A percentile compares a stretch with the other conserved stretches of the same genome.
These are phyloP conservation scores for Dictyophora rubrovolvata DNA, from an alignment of 768 basidiomycete species.

Conservation along the genomic window DNA sequence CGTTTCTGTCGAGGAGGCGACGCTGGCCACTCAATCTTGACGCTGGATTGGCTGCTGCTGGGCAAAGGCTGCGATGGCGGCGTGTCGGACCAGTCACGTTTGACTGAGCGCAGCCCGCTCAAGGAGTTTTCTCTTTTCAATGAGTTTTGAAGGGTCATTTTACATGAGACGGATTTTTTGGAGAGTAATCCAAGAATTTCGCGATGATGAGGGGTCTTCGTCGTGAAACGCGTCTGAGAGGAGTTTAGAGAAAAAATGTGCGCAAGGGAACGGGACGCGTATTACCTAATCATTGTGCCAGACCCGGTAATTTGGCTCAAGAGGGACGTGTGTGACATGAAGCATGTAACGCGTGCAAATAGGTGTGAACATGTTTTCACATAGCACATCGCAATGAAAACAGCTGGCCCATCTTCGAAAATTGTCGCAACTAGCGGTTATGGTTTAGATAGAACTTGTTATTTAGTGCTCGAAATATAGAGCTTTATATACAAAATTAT, in stretches of 20 bases:
- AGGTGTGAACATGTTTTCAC: too few relatives aligned
- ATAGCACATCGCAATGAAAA: too few relatives aligned
- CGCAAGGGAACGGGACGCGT: neutral
- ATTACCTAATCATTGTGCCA: neutral
- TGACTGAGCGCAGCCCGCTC: constrained; percentile 43
- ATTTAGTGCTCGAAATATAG: too few relatives aligned
- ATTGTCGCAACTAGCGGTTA: too few relatives aligned
- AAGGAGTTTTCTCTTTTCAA: neutral
- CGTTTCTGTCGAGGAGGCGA: constrained; percentile 18
- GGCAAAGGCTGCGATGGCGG: neutral
- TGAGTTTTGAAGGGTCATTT: neutral
- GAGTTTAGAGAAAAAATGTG: neutral
- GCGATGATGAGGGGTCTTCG: too few relatives aligned
- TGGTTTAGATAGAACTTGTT: too few relatives aligned
- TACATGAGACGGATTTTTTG: too few relatives aligned
- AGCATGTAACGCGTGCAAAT: neutral
- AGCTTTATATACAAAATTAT: too few relatives aligned
- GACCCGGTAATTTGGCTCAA: neutral
- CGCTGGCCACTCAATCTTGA: constrained; percentile 35
- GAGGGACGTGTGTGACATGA: neutral
- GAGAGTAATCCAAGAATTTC: too few relatives aligned
- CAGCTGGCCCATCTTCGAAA: too few relatives aligned
- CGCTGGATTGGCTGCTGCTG: constrained; percentile 15
- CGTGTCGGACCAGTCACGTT: constrained; percentile 49
- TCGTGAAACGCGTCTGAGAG: neutral